Evolutionary conservation across 257 asterid species (phyloP).

Genomic region (Thymus quinquecostatus): DNA sequence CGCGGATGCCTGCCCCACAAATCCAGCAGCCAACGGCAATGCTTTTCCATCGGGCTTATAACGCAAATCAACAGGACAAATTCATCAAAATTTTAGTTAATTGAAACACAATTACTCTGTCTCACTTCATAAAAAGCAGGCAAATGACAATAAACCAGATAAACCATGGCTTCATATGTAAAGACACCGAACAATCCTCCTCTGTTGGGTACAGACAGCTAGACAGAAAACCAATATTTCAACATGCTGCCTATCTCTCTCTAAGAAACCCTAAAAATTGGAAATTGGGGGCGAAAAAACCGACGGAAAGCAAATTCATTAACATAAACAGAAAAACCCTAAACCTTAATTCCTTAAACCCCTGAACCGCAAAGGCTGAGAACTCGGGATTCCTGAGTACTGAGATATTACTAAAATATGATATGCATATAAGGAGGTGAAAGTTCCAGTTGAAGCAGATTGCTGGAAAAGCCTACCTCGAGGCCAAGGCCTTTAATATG

Average conservation of each 20-base stretch:
- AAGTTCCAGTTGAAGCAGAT: not conserved
- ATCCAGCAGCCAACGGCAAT: constrained; percentile 87
- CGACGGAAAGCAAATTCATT: not conserved
- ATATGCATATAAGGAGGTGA: not conserved
- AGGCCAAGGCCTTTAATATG: constrained; percentile 68
- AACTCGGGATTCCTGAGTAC: not conserved
- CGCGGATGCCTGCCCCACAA: constrained; percentile 92
- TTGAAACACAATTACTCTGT: not conserved
- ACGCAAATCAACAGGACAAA: constrained; percentile 21
- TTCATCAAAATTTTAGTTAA: constrained; percentile 7
- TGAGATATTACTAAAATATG: not conserved
- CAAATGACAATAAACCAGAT: not conserved
- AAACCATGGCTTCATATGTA: constrained; percentile 3
- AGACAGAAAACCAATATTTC: not conserved
- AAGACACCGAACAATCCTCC: not conserved
- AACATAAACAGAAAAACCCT: constrained; percentile 30
- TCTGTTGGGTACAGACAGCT: not conserved
- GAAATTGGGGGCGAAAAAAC: not conserved
- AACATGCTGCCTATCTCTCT: not conserved
- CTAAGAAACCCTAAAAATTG: not conserved
- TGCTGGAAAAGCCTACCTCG: constrained; percentile 32
- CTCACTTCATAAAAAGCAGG: not conserved
- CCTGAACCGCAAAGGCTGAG: not conserved
- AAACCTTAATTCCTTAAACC: constrained; percentile 21
- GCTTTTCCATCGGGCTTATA: constrained; percentile 80